Evolutionary conservation across 805 yeast species (phyloP), one percentile per base, ranked within the genome.

Genomic region (Nakazawaea peltata): DNA sequence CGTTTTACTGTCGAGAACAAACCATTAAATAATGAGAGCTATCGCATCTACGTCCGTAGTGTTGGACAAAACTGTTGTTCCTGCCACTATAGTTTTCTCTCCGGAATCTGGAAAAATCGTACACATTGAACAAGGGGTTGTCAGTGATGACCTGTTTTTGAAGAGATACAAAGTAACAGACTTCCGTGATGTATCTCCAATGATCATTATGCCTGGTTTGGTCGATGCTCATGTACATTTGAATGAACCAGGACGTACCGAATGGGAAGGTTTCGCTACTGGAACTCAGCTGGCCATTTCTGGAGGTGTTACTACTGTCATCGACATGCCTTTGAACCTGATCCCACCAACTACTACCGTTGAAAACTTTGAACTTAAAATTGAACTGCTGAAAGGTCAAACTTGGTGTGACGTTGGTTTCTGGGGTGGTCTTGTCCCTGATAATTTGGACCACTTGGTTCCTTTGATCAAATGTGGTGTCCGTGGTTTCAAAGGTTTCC

Each of bases 191-290:
- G 76, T 78, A 4, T 64, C 81, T 3, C 86, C 88, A 1, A 54
- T 63, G 15, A 72, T 71, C 22, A 68, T 88, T 10, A 63, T 90
- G 64, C 97, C 97, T 0, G 97, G 97, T 0, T 67, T 88, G 21
- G 94, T 88, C 4, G 97, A 88, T 51, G 72, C 95, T 4, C 97
- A 88, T 55, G 97, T 88, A 18, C 97, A 88, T 51, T 62, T 88
- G 46, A 90, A 90, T 55, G 97, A 90, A 50, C 97, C 97, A 0
- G 97, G 97, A n/a, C 65, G 97, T 47, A 88, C 97, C 1, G 95
- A 87, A 43, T 88, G 97, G 97, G 97, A 88, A 57, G 97, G 97
- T 2, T 88, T 90, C 54, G 95, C 78, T n/a, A 81, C 95, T 0
- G 97, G 97, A 0, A 88, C 97, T 0, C 79, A 80, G 52, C 83